Conservation (phyloP, 129 eudicot species). For the Escallonia herrerae region DNA sequence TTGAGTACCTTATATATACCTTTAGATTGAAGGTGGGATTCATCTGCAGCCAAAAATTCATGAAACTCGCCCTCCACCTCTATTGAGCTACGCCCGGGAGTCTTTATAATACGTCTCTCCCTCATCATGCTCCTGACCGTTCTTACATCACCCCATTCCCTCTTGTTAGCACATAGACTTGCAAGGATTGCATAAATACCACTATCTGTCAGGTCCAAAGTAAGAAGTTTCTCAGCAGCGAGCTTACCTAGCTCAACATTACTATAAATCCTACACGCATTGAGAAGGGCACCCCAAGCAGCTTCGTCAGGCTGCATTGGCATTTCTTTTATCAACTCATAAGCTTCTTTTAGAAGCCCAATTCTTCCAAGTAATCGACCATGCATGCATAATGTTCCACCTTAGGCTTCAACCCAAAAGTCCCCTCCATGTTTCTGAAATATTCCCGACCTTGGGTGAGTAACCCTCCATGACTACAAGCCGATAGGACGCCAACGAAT, state of each 20-base stretch:
- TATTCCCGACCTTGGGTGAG: constrained; percentile 25
- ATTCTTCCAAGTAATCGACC: constrained; percentile 41
- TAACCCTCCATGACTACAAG: constrained; percentile 46
- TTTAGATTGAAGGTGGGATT: constrained; percentile 29
- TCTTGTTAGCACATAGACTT: constrained; percentile 31
- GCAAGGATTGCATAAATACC: constrained; percentile 39
- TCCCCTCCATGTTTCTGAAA: constrained; percentile 25
- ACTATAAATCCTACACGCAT: constrained; percentile 38
- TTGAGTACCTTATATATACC: constrained; percentile 23
- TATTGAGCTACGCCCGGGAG: constrained; percentile 38
- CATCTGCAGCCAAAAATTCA: constrained; percentile 34
- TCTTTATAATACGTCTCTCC: constrained; percentile 38
- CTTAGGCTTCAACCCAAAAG: constrained; percentile 22
- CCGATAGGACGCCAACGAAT: constrained; percentile 41
- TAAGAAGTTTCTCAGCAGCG: constrained; percentile 37
- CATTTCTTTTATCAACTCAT: constrained; percentile 28
- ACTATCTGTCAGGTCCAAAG: constrained; percentile 36
- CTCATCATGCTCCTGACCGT: constrained; percentile 39
- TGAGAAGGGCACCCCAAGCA: constrained; percentile 47
- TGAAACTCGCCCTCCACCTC: constrained; percentile 36
- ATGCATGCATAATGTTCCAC: constrained; percentile 48
- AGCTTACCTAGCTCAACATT: constrained; percentile 40
- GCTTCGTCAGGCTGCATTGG: constrained; percentile 44
- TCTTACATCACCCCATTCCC: constrained; percentile 36
- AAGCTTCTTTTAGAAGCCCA: constrained; percentile 39